phyloP scores from a whole-genome alignment of 2,329 filamentous ascomycete species.

The Sphaerulina musiva region DNA sequence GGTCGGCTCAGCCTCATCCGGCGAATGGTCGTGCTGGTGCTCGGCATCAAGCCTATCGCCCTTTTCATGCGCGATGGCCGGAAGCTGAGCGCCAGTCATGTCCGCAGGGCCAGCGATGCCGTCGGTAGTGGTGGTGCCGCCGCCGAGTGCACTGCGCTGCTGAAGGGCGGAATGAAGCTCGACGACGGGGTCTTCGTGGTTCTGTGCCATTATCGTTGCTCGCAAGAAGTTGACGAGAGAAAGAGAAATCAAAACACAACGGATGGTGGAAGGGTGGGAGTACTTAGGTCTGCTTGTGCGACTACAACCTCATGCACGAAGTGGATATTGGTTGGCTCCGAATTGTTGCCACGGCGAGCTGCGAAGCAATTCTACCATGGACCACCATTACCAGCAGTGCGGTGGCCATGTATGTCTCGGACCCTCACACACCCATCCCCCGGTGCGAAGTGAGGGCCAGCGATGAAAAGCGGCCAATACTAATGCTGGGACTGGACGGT shows the following conservation, averaged over 20 bases:
- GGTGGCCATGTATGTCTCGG: not conserved
- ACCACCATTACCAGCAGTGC: not conserved
- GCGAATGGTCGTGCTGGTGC: conserved; percentile 18
- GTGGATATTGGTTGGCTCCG: not conserved
- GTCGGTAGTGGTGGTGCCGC: conserved; percentile 12
- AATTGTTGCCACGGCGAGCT: not conserved
- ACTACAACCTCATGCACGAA: not conserved
- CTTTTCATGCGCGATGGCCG: conserved; percentile 14
- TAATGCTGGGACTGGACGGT: not conserved
- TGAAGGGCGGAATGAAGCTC: conserved; percentile 26
- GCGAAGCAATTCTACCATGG: not conserved
- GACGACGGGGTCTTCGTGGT: conserved; percentile 27
- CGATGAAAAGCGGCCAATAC: not conserved
- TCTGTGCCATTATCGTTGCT: conserved; percentile 21
- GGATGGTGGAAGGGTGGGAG: not conserved
- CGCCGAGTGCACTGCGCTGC: conserved; percentile 18
- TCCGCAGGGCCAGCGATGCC: conserved; percentile 13
- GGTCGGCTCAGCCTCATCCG: conserved; percentile 36
- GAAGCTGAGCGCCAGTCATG: conserved; percentile 21
- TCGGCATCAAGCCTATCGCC: conserved; percentile 12
- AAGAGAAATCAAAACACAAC: not conserved
- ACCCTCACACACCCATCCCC: not conserved
- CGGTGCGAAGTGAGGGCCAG: not conserved
- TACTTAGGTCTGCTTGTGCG: not conserved
- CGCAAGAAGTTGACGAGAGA: not conserved